phyloP scores from a whole-genome alignment of 352 stramenopile species.

The Pythium periplocum region DNA sequence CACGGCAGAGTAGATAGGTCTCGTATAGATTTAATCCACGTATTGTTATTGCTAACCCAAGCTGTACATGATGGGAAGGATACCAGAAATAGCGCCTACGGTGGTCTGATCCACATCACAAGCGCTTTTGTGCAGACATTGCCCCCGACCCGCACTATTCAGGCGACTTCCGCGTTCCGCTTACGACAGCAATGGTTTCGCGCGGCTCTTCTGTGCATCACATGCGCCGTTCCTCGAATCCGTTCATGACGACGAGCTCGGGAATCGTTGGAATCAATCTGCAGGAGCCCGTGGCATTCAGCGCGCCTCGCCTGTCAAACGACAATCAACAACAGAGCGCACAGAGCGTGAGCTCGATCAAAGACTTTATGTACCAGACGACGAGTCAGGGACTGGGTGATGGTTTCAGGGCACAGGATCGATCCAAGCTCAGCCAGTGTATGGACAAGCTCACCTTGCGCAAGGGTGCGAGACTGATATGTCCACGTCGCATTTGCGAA shows the following conservation, averaged over 20 bases:
- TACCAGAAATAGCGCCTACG: too few relatives aligned
- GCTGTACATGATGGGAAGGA: too few relatives aligned
- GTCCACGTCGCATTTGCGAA: too few relatives aligned
- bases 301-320: conserved; percentile 37
- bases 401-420: conserved; percentile 28
- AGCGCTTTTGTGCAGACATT: too few relatives aligned
- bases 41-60: too few relatives aligned
- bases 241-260: conserved; percentile 84
- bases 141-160: too few relatives aligned
- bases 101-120: too few relatives aligned
- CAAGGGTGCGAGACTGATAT: conserved; percentile 31
- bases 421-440: conserved; percentile 58
- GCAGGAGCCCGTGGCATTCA: conserved; percentile 55
- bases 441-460: conserved; percentile 71
- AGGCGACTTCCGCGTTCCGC: too few relatives aligned
- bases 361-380: conserved; percentile 81
- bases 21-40: too few relatives aligned
- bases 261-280: conserved; percentile 80
- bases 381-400: conserved; percentile 53
- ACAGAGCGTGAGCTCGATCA: conserved; percentile 21
- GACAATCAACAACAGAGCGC: conserved; percentile 27
- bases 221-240: conserved; percentile 59
- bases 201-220: conserved; percentile 72
- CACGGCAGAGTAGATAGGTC: conserved; percentile 7
- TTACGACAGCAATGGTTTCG: conserved; percentile 41